Evolutionary conservation across 163 green algal genomes (phyloP), one percentile per base, ranked within the genome.

Genomic region (Chlamydomonas reinhardtii): DNA sequence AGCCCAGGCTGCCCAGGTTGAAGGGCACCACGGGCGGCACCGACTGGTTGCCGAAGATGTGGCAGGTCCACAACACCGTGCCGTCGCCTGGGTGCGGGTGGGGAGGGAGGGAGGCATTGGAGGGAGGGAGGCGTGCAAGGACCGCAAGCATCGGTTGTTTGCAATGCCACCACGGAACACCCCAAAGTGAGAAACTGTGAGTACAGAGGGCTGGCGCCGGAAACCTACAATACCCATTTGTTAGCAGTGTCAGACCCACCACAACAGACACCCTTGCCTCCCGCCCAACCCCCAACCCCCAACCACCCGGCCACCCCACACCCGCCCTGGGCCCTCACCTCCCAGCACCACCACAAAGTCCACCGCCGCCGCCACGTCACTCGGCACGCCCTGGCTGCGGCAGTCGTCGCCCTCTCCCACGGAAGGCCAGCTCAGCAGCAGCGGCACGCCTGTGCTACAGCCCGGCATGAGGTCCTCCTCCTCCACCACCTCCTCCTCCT

Each of bases 31-130:
- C 86, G 1, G 94, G 95, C 35, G 96, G 96, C 64, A 98, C 93
- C 2, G 91, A 78, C 19, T 92, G 92, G 74, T 94, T 94, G 76
- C 90, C 89, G 77, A 98, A 96, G 61, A 97, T 91, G 87, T 95
- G 91, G 79, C 95, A 97, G 0, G 96, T 95, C 95, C 95, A 98
- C 76, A 98, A 88, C 84, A 98, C 94, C 14, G 95, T 98, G 66
- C 96, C 96, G 76, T 98, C 96, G 43, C 94, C 94, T 90, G 35
- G 31, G 52, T 4, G 35, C 35, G 0, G 72, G 66, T 24, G 37
- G 39, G n/a, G 35, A 5, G 31, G n/a, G 34, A 29, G 20, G 37
- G 25, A 37, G 54, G 11, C 32, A 22, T 5, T 48, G 39, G 39
- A 5, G 39, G 39, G 39, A 8, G 5, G 39, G 39, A 48, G 39